A percentile compares a stretch with the other conserved stretches of the same genome.
These are phyloP conservation scores for Dactylellina haptotyla DNA, from an alignment of 2,329 filamentous ascomycete species.

Conservation along the genomic window DNA sequence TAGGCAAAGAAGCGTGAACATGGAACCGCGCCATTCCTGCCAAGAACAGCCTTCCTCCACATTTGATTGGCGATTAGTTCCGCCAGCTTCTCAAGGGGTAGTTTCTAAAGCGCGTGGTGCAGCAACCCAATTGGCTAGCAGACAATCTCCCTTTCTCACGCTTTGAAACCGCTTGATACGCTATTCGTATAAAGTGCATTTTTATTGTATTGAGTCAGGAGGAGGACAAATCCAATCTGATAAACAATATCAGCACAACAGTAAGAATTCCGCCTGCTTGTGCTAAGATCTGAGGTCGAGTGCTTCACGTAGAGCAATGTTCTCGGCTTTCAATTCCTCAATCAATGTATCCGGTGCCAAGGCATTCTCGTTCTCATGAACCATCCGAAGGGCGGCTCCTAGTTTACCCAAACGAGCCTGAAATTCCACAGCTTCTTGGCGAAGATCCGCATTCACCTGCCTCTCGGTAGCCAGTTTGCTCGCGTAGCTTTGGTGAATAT, in stretches of 20 bases:
- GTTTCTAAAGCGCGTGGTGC: slow-evolving; percentile 15
- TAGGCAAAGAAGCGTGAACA: not conserved
- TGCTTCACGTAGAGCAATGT: slow-evolving; percentile 56
- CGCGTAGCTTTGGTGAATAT: slow-evolving; percentile 58
- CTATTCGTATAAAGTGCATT: not conserved
- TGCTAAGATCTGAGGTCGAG: slow-evolving; percentile 47
- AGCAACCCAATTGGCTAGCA: slow-evolving; percentile 25
- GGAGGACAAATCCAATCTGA: too few relatives aligned
- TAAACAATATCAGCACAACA: too few relatives aligned
- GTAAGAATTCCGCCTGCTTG: too few relatives aligned
- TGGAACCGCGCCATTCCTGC: slow-evolving; percentile 1
- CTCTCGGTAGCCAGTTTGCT: slow-evolving; percentile 57
- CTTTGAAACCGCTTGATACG: not conserved
- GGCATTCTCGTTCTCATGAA: slow-evolving; percentile 55
- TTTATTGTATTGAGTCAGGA: too few relatives aligned
- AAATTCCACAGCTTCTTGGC: slow-evolving; percentile 57
- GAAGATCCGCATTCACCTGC: slow-evolving; percentile 56
- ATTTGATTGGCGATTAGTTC: slow-evolving; percentile 13
- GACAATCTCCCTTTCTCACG: not conserved
- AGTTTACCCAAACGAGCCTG: slow-evolving; percentile 56
- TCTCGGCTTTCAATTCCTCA: slow-evolving; percentile 57
- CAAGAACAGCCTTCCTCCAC: not conserved
- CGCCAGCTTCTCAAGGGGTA: not conserved
- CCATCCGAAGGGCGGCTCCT: slow-evolving; percentile 55
- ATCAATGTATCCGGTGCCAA: slow-evolving; percentile 57